phyloP scores from a whole-genome alignment of 1,284 basidiomycete genomes.

The Mycena sp. region DNA sequence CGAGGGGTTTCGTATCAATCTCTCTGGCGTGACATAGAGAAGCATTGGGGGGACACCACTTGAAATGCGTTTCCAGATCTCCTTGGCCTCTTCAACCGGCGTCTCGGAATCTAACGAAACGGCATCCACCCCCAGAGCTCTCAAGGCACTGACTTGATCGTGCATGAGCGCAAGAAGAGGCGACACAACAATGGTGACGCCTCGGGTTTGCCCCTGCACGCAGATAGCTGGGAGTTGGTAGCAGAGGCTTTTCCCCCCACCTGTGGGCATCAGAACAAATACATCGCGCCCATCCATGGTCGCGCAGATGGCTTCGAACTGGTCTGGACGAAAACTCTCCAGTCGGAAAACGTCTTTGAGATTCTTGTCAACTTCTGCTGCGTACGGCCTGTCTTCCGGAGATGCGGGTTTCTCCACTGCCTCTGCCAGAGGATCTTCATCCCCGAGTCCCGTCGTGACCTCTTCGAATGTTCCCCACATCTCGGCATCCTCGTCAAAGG shows the following conservation, averaged over 20 bases:
- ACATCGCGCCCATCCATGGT: conserved; percentile 86
- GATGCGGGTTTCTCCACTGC: no score
- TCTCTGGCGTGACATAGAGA: conserved; percentile 94
- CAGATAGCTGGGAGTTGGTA: conserved; percentile 91
- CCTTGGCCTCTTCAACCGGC: no score
- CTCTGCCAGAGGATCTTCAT: no score
- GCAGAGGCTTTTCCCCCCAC: conserved; percentile 92
- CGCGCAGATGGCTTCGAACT: conserved; percentile 87
- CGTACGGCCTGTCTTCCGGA: no score
- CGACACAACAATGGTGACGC: conserved; percentile 91
- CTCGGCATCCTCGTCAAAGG: no score
- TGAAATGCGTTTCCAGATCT: no score
- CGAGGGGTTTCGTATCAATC: conserved; percentile 69
- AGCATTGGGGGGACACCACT: conserved; percentile 66
- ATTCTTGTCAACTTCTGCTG: no score
- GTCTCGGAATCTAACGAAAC: conserved; percentile 77
- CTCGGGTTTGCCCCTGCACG: conserved; percentile 70
- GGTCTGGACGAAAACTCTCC: conserved; percentile 79
- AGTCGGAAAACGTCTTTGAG: conserved; percentile 78
- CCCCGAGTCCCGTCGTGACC: no score
- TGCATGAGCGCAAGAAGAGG: conserved; percentile 92
- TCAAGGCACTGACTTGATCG: conserved; percentile 85
- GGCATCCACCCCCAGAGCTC: conserved; percentile 73
- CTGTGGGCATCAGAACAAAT: conserved; percentile 96
- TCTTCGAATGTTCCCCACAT: no score